Base-by-base conservation (phyloP, 371 early-diverging fungal species). In the Mucor sp. region DNA sequence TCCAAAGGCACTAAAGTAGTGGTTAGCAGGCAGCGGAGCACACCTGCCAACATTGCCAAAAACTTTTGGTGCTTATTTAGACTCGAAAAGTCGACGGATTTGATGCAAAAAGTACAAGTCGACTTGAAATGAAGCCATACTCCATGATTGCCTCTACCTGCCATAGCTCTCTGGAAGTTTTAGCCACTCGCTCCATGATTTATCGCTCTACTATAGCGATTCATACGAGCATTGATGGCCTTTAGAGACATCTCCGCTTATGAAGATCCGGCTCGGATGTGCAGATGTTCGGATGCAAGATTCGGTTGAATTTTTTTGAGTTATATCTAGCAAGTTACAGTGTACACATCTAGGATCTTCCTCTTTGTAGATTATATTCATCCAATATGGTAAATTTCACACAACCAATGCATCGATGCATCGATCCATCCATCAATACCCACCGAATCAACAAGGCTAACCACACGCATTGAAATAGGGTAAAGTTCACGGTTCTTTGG, bases 401-500 rank as follows among this genome's bases (percentile, higher is more conserved):
- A 44, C 37, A 66, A 28, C 37, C 55, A 28, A 58, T 58, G n/a
- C 59, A 65, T 66, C 63, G 44, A 66, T 53, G 58, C 63, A 68
- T 64, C 65, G 65, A 72, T 67, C 66, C 27, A 62, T 60, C 55
- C 39, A 32, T 44, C 44, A 19, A 44, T 44, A 19, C 19, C 17
- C 19, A 44, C 4, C 44, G n/a, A 44, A 5, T 6, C 44, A 44
- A 19, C 7, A 44, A 58, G 27, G 48, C 47, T 48, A 50, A 53
- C 25, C 25, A 61, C 14, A 41, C 4, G 15, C 48, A n/a, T 43
- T 57, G 28, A 55, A 55, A 64, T 74, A 94, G 99, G 99, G 97
- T 90, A 99, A 98, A 94, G 96, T 97, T 78, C 99, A 99, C 96
- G 99, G 99, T 89, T 97, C 98, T 79, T 92, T 99, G 83, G 97